Percentiles rank a stretch among this genome's conserved stretches.
These are phyloP conservation scores for Hymenoscyphus albidus DNA, from an alignment of 2,329 filamentous ascomycete genomes.

Conservation along the genomic window DNA sequence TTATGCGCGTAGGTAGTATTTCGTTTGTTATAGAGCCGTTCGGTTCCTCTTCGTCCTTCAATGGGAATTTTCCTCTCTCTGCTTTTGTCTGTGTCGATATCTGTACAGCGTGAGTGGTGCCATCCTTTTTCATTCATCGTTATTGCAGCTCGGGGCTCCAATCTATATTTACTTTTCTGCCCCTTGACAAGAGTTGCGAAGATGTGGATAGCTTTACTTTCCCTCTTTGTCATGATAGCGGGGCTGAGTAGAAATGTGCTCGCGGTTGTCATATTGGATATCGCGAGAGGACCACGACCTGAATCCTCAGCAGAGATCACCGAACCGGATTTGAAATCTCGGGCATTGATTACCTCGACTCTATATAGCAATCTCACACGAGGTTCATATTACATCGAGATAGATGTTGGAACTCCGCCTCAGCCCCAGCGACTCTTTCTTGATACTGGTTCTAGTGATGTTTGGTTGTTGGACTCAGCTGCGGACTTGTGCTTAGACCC, in stretches of 20 bases:
- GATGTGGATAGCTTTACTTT: slow-evolving; percentile 4
- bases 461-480: slow-evolving; percentile 48
- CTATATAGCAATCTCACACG: slow-evolving; percentile 50
- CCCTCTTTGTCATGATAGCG: background rate
- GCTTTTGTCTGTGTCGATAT: background rate
- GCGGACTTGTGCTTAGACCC: slow-evolving; percentile 23
- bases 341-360: slow-evolving; percentile 16
- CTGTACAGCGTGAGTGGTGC: background rate
- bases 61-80: background rate
- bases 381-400: slow-evolving; percentile 44
- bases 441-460: slow-evolving; percentile 61
- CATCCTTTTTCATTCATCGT: slow-evolving; percentile 62
- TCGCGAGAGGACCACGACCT: background rate
- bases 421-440: slow-evolving; percentile 52
- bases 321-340: slow-evolving; percentile 8
- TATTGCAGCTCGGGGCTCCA: background rate
- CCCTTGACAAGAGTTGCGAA: background rate
- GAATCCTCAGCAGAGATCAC: background rate
- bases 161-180: background rate
- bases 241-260: background rate
- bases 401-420: slow-evolving; percentile 53
- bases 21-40: background rate
- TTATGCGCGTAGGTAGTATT: background rate
- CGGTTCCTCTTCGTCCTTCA: background rate
- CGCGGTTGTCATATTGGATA: slow-evolving; percentile 3